phyloP scores from a whole-genome alignment of 805 yeast genomes.

The Sungouiozyma intestinalis region DNA sequence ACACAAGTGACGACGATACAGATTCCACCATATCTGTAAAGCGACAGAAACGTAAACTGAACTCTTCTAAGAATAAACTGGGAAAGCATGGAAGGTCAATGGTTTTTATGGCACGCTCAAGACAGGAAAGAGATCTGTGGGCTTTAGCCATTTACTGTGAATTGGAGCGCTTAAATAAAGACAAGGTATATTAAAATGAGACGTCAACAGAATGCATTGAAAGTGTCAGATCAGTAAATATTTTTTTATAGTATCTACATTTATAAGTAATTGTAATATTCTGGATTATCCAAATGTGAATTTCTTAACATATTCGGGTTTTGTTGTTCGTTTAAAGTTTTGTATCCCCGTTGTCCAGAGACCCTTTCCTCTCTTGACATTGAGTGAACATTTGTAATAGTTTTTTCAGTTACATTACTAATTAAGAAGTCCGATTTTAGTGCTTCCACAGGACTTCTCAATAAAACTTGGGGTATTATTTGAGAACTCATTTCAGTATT shows the following conservation, averaged over 20 bases:
- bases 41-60: background rate
- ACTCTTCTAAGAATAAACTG: conserved; percentile 35
- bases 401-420: background rate
- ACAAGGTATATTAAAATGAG: no score
- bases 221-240: no score
- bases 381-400: background rate
- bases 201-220: no score
- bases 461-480: background rate
- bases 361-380: background rate
- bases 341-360: no score
- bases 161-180: conserved; percentile 24
- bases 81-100: conserved; percentile 60
- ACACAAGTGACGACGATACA: background rate
- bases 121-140: conserved; percentile 82
- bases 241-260: no score
- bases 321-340: no score
- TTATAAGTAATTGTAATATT: no score
- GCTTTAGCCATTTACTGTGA: conserved; percentile 35
- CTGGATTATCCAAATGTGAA: background rate
- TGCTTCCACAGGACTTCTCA: background rate
- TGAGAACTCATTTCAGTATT: background rate
- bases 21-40: background rate
- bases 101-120: conserved; percentile 71
- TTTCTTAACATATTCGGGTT: background rate
- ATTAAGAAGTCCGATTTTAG: background rate